Evolutionary conservation across 179 eudicot species (phyloP).

Genomic region (Carnegiea gigantea): DNA sequence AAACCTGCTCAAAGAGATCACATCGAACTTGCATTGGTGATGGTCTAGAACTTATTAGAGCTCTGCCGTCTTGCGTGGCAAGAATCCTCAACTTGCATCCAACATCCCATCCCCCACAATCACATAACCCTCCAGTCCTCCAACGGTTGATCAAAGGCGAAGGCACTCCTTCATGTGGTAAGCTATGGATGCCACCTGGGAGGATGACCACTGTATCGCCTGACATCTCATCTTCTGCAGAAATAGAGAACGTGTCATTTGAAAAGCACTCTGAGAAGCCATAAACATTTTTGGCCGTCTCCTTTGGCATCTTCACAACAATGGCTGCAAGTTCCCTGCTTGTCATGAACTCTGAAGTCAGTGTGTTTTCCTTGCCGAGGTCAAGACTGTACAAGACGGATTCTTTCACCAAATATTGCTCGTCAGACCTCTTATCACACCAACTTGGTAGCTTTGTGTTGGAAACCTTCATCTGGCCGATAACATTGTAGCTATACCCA

Average conservation of each 20-base stretch:
- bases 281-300: conserved; percentile 18
- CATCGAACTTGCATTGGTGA: conserved; percentile 30
- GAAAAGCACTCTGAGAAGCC: conserved; percentile 15
- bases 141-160: conserved; percentile 75
- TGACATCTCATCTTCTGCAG: conserved; percentile 28
- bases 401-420: conserved; percentile 38
- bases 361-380: conserved; percentile 30
- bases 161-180: conserved; percentile 64
- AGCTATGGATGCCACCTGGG: conserved; percentile 69
- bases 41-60: conserved; percentile 6
- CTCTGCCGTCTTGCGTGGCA: conserved; percentile 31
- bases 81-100: conserved; percentile 77
- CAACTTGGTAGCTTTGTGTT: conserved; percentile 34
- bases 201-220: conserved; percentile 50
- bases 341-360: conserved; percentile 33
- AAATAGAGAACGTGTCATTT: conserved; percentile 3
- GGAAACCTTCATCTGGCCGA: conserved; percentile 77
- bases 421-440: conserved; percentile 21
- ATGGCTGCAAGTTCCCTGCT: conserved; percentile 68
- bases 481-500: conserved; percentile 52
- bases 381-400: conserved; percentile 59
- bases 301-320: conserved; percentile 40
- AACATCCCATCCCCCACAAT: conserved; percentile 96
- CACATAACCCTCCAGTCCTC: conserved; percentile 82
- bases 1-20: conserved; percentile 64